Conservation (phyloP, 768 basidiomycete species). For the Sporobolomyces phaffii region DNA sequence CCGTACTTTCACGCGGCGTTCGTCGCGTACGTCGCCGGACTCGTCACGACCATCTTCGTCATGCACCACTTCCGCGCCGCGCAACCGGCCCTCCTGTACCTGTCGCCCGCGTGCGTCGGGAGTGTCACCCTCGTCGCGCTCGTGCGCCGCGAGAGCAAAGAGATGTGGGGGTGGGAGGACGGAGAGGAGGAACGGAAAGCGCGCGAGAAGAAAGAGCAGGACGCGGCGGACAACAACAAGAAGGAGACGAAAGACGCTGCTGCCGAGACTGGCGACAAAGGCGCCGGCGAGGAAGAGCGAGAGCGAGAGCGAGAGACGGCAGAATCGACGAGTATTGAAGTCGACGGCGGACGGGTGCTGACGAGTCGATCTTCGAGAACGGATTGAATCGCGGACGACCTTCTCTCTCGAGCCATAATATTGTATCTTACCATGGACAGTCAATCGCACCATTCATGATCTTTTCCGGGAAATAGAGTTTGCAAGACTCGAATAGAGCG, state of each 20-base stretch:
- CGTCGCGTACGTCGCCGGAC: constrained; percentile 59
- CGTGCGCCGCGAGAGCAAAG: constrained; percentile 61
- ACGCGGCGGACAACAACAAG: constrained; percentile 2
- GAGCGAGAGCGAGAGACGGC: not conserved
- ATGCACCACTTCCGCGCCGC: constrained; percentile 72
- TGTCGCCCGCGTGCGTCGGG: constrained; percentile 67
- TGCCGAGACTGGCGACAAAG: not conserved
- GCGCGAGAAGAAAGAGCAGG: not conserved
- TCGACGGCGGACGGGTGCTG: not conserved
- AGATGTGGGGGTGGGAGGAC: constrained; percentile 44
- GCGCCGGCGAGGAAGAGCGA: not conserved
- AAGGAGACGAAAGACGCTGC: constrained; percentile 7
- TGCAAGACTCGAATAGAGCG: no score
- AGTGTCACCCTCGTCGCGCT: constrained; percentile 60
- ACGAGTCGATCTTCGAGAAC: not conserved
- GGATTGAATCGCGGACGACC: no score
- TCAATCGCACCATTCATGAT: no score
- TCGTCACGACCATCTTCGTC: constrained; percentile 69
- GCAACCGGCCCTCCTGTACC: constrained; percentile 87
- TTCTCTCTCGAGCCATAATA: no score
- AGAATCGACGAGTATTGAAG: constrained; percentile 4
- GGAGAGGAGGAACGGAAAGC: constrained; percentile 16
- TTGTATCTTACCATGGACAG: no score
- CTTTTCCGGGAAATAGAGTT: no score
- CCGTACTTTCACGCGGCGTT: constrained; percentile 71